These are phyloP conservation scores for Parastagonospora avenae DNA, from an alignment of 2,329 filamentous ascomycete genomes.

Conservation along the genomic window DNA sequence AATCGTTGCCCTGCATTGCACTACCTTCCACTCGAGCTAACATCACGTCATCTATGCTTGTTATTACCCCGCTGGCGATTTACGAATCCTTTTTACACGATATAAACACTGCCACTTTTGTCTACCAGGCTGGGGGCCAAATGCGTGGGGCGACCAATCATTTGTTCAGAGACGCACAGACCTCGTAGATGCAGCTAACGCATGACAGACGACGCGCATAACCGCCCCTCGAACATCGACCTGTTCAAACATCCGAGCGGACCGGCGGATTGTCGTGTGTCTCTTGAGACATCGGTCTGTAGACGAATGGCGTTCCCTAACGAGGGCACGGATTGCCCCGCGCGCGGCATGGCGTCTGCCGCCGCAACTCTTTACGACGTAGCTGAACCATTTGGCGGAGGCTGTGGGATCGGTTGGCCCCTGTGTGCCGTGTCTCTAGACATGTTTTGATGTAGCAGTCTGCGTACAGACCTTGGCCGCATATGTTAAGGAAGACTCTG, in stretches of 20 bases:
- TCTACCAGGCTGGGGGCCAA: slow-evolving; percentile 4
- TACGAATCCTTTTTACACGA: neutral
- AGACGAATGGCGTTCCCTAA: slow-evolving; percentile 10
- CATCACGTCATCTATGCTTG: slow-evolving; percentile 1
- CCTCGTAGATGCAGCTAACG: slow-evolving; percentile 1
- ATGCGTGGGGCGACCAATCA: slow-evolving; percentile 13
- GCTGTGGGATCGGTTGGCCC: slow-evolving; percentile 13
- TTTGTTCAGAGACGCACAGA: neutral
- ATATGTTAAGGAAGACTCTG: slow-evolving; percentile 6
- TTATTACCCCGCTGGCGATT: slow-evolving; percentile 3
- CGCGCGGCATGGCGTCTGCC: slow-evolving; percentile 10
- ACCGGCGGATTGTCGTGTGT: slow-evolving; percentile 8
- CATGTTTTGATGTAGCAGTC: slow-evolving; percentile 10
- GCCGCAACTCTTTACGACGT: slow-evolving; percentile 7
- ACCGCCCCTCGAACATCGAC: neutral
- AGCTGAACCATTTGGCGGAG: slow-evolving; percentile 14
- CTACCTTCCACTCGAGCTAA: slow-evolving; percentile 11
- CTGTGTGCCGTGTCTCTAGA: slow-evolving; percentile 17
- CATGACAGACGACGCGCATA: neutral
- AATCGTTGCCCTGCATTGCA: slow-evolving; percentile 8
- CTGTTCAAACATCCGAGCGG: slow-evolving; percentile 2
- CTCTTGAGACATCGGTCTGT: slow-evolving; percentile 4
- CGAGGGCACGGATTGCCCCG: slow-evolving; percentile 10
- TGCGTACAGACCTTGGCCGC: slow-evolving; percentile 7
- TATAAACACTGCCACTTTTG: slow-evolving; percentile 1